Evolutionary conservation across 495 filamentous ascomycete species (phyloP).

Genomic region (Aspergillus leporis): DNA sequence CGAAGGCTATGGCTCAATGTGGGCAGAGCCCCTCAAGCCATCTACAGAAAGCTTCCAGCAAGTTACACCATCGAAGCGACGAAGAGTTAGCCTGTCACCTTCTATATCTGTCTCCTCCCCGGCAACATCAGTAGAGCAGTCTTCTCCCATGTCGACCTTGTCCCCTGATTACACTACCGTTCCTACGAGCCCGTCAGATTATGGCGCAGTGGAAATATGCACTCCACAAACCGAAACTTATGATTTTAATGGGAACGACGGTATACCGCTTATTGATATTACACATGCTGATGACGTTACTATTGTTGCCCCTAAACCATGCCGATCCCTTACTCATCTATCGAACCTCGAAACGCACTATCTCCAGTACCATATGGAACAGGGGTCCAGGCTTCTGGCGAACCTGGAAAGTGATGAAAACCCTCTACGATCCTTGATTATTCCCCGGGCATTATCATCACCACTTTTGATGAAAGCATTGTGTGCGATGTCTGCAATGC

Average conservation of each 20-base stretch:
- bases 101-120: constrained; percentile 20
- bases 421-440: constrained; percentile 41
- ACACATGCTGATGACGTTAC: not conserved
- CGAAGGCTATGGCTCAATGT: constrained; percentile 48
- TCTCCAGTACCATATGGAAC: constrained; percentile 46
- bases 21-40: constrained; percentile 41
- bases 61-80: constrained; percentile 27
- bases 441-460: constrained; percentile 44
- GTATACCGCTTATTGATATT: not conserved
- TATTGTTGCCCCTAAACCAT: constrained; percentile 11
- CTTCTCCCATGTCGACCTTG: constrained; percentile 14
- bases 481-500: constrained; percentile 45
- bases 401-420: constrained; percentile 47
- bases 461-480: constrained; percentile 45
- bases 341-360: constrained; percentile 41
- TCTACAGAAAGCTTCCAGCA: constrained; percentile 34
- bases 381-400: constrained; percentile 40
- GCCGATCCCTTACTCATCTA: constrained; percentile 30
- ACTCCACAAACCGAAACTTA: constrained; percentile 3
- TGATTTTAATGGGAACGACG: constrained; percentile 6
- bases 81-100: constrained; percentile 29
- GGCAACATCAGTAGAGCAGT: constrained; percentile 14
- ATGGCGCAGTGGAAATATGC: not conserved
- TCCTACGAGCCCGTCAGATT: constrained; percentile 8
- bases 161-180: not conserved